Base-by-base conservation (phyloP, 108 stramenopile genomes). In the Skeletonema grethae region DNA sequence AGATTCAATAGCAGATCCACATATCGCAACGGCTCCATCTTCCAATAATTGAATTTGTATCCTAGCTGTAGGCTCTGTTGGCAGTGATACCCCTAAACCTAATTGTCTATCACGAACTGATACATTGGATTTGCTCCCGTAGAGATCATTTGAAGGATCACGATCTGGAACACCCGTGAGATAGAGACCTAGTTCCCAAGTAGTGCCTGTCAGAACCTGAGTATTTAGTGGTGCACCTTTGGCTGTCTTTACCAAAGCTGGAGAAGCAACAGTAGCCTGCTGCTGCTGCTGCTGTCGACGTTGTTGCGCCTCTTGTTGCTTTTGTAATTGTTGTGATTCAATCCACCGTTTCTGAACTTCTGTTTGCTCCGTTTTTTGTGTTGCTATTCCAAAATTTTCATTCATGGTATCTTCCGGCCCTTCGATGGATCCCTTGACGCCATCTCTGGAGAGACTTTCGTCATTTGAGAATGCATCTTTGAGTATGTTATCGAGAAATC, bases 61-160 rank as follows among this genome's bases (percentile, higher is more conserved):
- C 16, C 25, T 85, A 10, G 72, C 77, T 2, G 87, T 89, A 2
- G 91, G 86, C 25, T 80, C 75, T 5, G 57, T 39, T n/a, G 94
- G 94, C n/a, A 81, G 32, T 15, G 67, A 48, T 3, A 84, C 63
- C n/a, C 79, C 80, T 48, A 86, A 48, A 7, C 93, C 93, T 22
- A 85, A 67, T 20, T 73, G 46, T 25, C 73, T 36, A 67, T 90
- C 88, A 25, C 93, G 84, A 15, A 72, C 48, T 1, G 89, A 86
- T 56, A 92, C 91, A 60, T 90, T 91, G 22, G 87, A 84, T 43
- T 76, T 78, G 50, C 73, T 72, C 10, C 83, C 94, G 63, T 87
- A 95, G 69, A 95, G 61, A 69, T 91, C 87, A 31, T 87, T 90
- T 32, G 75, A 78, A 5, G 93, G 93, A 67, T 95, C 93, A 13